Evolutionary conservation across 345 rosid genomes (phyloP), one percentile per base, ranked within the genome.

Genomic region (Brassica nigra): DNA sequence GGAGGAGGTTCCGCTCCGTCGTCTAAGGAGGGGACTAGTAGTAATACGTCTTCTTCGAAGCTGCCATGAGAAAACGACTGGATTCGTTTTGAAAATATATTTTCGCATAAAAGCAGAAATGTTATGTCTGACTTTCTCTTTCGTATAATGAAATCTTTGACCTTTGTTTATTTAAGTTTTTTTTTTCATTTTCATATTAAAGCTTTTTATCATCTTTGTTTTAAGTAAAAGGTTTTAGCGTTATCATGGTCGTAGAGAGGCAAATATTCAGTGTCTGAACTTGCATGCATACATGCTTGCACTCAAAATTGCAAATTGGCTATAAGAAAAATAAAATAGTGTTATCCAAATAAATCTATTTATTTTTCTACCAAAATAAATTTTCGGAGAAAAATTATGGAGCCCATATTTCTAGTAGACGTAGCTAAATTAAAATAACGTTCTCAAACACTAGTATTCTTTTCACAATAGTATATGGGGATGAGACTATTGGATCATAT

Each of bases 111-210:
- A 70, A 76, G 83, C 75, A 69, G 72, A 80, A 75, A 80, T 80
- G 83, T 80, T 80, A 80, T 79, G 83, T 80, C 83, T 80, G 83
- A 80, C 83, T 75, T 80, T 75, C 79, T 75, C 70, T 70, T 71
- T 63, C 79, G 63, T 52, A 69, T 79, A 54, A 80, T 62, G 76
- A 80, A 75, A 75, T 55, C 47, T 70, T 80, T 75, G 80, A 75
- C 80, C 67, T 80, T 78, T 80, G 79, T 75, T 36, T 39, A 64
- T 80, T 61, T 47, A 31, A 31, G 27, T 16, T 78, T 31, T 44
- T 4, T 16, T 66, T 23, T 44, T 47, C 34, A 37, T 61, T 80
- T 59, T 49, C 71, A 61, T 49, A 68, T 11, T 68, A 8, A 59
- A 69, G 52, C 29, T 58, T 76, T 44, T 44, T 49, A 37, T 37